A percentile compares a stretch with the other conserved stretches of the same genome.
Evolutionary conservation across 768 basidiomycete genomes (phyloP).

Genomic region (Dioszegia aurantiaca): DNA sequence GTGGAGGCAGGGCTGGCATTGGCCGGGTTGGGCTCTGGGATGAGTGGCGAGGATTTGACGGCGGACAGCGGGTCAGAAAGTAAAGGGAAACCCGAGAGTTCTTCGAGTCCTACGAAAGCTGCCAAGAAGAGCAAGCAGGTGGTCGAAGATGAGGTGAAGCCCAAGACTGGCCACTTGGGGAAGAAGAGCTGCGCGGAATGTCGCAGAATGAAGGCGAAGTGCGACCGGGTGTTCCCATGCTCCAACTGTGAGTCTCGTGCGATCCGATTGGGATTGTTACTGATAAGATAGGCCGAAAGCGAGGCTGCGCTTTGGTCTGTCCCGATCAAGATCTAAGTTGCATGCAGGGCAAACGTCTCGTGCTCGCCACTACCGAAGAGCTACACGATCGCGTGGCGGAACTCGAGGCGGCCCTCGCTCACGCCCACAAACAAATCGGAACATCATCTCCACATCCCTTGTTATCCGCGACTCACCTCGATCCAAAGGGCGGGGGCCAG

Average conservation of each 20-base stretch:
- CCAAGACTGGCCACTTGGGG: slow-evolving; percentile 17
- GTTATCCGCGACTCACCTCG: slow-evolving; percentile 34
- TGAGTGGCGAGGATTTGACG: slow-evolving; percentile 13
- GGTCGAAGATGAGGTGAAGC: slow-evolving; percentile 19
- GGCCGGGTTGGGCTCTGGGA: slow-evolving; percentile 23
- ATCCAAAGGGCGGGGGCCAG: slow-evolving; percentile 28
- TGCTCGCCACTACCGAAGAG: slow-evolving; percentile 45
- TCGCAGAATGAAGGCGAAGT: slow-evolving; percentile 43
- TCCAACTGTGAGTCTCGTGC: slow-evolving; percentile 38
- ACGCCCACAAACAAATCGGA: slow-evolving; percentile 21
- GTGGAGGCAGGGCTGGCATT: slow-evolving; percentile 30
- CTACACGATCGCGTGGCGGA: slow-evolving; percentile 44
- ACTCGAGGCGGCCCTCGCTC: slow-evolving; percentile 41
- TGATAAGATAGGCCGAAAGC: slow-evolving; percentile 31
- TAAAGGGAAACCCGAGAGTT: background rate
- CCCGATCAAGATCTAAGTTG: slow-evolving; percentile 46
- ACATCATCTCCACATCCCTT: slow-evolving; percentile 29
- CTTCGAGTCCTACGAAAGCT: background rate
- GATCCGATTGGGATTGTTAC: background rate
- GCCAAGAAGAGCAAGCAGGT: slow-evolving; percentile 15
- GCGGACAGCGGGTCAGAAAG: background rate
- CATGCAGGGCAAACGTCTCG: slow-evolving; percentile 47
- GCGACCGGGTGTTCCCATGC: slow-evolving; percentile 45
- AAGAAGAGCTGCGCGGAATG: slow-evolving; percentile 49
- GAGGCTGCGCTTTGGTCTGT: slow-evolving; percentile 44